Base-by-base conservation (phyloP, 2,329 filamentous ascomycete genomes). In the Xylaria sp. region DNA sequence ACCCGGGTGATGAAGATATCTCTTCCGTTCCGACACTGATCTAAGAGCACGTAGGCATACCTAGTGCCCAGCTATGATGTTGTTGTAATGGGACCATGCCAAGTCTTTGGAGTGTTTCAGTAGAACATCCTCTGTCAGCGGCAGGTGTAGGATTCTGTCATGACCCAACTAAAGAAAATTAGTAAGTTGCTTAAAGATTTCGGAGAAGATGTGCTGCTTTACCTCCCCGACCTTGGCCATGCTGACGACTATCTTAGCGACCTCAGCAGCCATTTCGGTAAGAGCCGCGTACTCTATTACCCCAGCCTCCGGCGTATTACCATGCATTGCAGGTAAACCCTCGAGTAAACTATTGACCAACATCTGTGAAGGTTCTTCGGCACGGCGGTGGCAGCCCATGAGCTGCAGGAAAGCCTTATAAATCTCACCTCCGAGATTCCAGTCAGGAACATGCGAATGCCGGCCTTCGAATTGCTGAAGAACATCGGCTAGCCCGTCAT, bases 391-490 rank as follows among this genome's bases (percentile, higher is more conserved):
- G 57, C 70, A 73, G 70, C 78, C 81, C 67, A 89, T 73, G 22
- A 90, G 77, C 51, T 81, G 77, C 49, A 90, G 79, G 78, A 90
- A 90, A 54, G 87, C 80, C 69, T 82, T 80, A 77, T 97, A 98
- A 27, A 98, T 88, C 71, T 91, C 89, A 4, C 93, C 95, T 31
- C 94, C 94, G 20, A 88, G 80, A 10, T 88, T 82, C 96, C 96
- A 97, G 60, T 90, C 89, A 11, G 85, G 80, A 36, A 97, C 89
- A 22, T 83, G 80, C 42, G 85, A 81, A 36, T 88, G 85, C 31
- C 86, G 88, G 1, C 84, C 84, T 58, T 89, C 81, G 74, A 99
- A 97, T 66, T 90, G 89, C 20, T 84, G 83, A 42, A 98, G 85
- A 44, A 97, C 83, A 36, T 85, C 82, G 45, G 87, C 86, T 0